These are phyloP conservation scores for Trichopus zeylanicus DNA, from an alignment of 116 monocot genomes.

Conservation along the genomic window DNA sequence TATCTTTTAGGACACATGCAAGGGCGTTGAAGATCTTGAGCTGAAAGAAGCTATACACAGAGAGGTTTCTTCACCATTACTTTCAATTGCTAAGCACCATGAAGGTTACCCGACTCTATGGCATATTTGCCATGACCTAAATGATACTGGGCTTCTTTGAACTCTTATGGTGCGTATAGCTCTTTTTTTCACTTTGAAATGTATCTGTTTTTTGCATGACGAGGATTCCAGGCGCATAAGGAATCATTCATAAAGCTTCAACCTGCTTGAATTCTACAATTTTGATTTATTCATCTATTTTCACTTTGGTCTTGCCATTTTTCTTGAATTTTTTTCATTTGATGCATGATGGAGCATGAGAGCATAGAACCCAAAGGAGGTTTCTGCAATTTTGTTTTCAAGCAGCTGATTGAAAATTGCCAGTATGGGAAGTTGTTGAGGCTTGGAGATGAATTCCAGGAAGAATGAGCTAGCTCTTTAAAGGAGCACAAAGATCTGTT, in stretches of 20 bases:
- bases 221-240: no score
- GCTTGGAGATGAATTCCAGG: conserved; percentile 93
- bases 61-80: conserved; percentile 51
- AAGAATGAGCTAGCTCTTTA: conserved; percentile 63
- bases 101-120: conserved; percentile 89
- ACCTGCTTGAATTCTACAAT: neutral
- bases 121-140: conserved; percentile 82
- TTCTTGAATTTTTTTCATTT: neutral
- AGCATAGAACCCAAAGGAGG: conserved; percentile 84
- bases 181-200: neutral
- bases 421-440: conserved; percentile 68
- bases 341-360: conserved; percentile 59
- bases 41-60: conserved; percentile 58
- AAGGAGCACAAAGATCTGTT: conserved; percentile 62
- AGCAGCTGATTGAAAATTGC: conserved; percentile 38
- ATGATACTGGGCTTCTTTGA: conserved; percentile 64
- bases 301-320: neutral
- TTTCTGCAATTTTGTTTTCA: conserved; percentile 89
- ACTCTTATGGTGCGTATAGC: conserved; percentile 66
- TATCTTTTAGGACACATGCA: conserved; percentile 45
- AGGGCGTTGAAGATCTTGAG: conserved; percentile 45
- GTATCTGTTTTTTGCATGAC: neutral
- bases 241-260: neutral
- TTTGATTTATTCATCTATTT: neutral
- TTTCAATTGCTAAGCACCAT: conserved; percentile 74